Conservation (phyloP, 2,329 filamentous ascomycete species). For the Ampelomyces quisqualis region DNA sequence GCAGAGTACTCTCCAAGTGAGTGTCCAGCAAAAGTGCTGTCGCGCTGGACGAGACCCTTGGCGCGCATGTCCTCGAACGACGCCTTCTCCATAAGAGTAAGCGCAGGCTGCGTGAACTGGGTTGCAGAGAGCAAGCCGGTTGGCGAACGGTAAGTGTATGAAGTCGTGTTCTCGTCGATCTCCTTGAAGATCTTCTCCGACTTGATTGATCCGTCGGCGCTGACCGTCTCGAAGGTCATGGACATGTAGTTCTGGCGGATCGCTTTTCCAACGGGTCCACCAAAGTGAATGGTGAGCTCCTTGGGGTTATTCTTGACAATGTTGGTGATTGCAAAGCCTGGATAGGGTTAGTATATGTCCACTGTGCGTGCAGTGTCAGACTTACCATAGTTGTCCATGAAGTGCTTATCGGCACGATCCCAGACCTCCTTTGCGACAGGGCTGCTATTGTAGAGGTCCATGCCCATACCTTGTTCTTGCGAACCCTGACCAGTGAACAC, state of each 20-base stretch:
- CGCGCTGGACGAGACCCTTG: conserved; percentile 91
- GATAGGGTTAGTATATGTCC: conserved; percentile 17
- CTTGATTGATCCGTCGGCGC: conserved; percentile 86
- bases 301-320: conserved; percentile 99
- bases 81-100: conserved; percentile 99
- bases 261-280: conserved; percentile 91
- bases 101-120: conserved; percentile 95
- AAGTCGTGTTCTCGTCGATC: conserved; percentile 86
- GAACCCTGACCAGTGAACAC: conserved; percentile 98
- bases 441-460: conserved; percentile 95
- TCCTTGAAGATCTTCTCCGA: conserved; percentile 99
- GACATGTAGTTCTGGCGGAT: conserved; percentile 99
- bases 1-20: conserved; percentile 98
- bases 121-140: conserved; percentile 94
- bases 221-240: conserved; percentile 99
- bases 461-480: conserved; percentile 99
- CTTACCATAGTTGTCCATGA: conserved; percentile 95
- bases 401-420: conserved; percentile 88
- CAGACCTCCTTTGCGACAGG: conserved; percentile 94
- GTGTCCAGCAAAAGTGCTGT: conserved; percentile 97
- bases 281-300: conserved; percentile 97
- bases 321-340: conserved; percentile 93
- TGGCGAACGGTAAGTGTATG: conserved; percentile 95
- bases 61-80: conserved; percentile 99
- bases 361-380: conserved; percentile 8